Conservation (phyloP, 352 stramenopile genomes). For the Pythium volutum region DNA sequence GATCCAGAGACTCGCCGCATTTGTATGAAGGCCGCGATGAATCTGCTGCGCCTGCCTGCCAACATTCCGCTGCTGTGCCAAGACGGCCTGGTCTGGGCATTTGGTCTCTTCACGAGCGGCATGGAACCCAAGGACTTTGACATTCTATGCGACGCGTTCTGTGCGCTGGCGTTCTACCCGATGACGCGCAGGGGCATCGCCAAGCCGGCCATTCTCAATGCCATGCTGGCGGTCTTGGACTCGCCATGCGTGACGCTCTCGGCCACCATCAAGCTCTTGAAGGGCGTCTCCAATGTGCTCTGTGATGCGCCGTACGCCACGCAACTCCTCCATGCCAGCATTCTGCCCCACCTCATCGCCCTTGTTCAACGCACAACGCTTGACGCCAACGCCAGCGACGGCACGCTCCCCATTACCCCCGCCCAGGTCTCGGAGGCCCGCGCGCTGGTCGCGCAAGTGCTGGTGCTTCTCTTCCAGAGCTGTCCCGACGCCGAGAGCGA, state of each 20-base stretch:
- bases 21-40: slow-evolving; percentile 69
- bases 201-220: slow-evolving; percentile 37
- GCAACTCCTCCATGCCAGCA: slow-evolving; percentile 24
- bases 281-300: slow-evolving; percentile 51
- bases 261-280: slow-evolving; percentile 45
- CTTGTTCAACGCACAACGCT: slow-evolving; percentile 7
- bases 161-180: slow-evolving; percentile 52
- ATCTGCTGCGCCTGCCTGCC: slow-evolving; percentile 44
- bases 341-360: slow-evolving; percentile 29
- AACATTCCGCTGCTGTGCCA: slow-evolving; percentile 62
- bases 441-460: slow-evolving; percentile 27
- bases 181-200: slow-evolving; percentile 43
- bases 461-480: slow-evolving; percentile 35
- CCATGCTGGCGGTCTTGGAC: slow-evolving; percentile 43
- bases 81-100: slow-evolving; percentile 70
- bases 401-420: background rate
- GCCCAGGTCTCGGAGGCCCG: slow-evolving; percentile 1
- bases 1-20: slow-evolving; percentile 70
- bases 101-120: slow-evolving; percentile 51
- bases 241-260: slow-evolving; percentile 9
- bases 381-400: background rate
- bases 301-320: slow-evolving; percentile 31
- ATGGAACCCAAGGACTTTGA: slow-evolving; percentile 57
- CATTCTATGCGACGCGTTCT: slow-evolving; percentile 64
- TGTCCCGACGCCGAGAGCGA: slow-evolving; percentile 29